Conservation (phyloP, 768 basidiomycete genomes). For the Favolaschia claudopus region DNA sequence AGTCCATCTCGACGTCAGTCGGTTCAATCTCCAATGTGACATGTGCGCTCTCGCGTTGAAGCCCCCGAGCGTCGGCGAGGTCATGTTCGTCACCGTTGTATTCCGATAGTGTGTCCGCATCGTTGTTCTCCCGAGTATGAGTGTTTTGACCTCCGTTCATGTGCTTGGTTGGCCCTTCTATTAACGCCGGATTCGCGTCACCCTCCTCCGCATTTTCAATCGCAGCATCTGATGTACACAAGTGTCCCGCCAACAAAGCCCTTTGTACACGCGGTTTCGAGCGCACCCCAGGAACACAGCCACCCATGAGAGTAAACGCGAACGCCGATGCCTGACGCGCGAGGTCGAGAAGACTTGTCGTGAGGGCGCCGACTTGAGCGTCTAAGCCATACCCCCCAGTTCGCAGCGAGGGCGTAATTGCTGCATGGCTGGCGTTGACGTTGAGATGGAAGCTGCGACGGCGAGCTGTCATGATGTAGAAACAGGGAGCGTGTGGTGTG, state of each 20-base stretch:
- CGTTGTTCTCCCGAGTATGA: too few relatives aligned
- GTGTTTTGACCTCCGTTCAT: too few relatives aligned
- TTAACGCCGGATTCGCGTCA: not conserved
- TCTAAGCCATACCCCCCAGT: not conserved
- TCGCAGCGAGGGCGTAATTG: not conserved
- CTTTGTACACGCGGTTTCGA: not conserved
- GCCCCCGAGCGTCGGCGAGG: too few relatives aligned
- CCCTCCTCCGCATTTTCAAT: not conserved
- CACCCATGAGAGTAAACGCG: constrained; percentile 10
- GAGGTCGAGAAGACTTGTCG: constrained; percentile 10
- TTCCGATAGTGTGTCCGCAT: too few relatives aligned
- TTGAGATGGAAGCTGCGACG: constrained; percentile 25
- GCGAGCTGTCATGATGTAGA: not conserved
- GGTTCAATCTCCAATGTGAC: too few relatives aligned
- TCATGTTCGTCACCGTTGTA: too few relatives aligned
- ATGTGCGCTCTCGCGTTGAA: too few relatives aligned
- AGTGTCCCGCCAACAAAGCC: constrained; percentile 3
- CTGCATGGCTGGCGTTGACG: not conserved
- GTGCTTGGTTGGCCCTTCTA: too few relatives aligned
- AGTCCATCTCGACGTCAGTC: too few relatives aligned
- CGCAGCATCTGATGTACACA: too few relatives aligned
- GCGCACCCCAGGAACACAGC: constrained; percentile 14
- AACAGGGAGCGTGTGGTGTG: not conserved
- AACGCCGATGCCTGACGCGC: constrained; percentile 17
- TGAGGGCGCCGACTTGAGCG: not conserved